Evolutionary conservation across 2,329 filamentous ascomycete species (phyloP).

Genomic region (Fusarium cyanostomum): DNA sequence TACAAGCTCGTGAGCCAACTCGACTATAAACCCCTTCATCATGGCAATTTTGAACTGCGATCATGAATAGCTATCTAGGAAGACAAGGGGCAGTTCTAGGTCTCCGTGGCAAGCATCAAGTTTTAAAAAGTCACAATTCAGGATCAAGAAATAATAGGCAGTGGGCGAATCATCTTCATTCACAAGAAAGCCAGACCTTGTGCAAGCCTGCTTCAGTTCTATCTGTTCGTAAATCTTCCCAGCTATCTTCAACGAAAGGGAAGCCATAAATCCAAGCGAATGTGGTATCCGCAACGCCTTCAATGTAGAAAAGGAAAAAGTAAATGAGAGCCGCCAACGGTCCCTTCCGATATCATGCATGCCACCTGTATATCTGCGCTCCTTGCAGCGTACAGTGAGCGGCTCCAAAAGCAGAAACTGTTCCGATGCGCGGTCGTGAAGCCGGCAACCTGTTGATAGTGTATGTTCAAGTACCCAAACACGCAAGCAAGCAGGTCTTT

Average conservation of each 20-base stretch:
- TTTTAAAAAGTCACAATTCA: background rate
- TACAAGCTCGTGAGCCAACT: too few species aligned
- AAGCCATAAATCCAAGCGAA: conserved; percentile 34
- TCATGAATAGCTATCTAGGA: background rate
- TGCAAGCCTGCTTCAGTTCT: conserved; percentile 29
- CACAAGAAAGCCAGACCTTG: conserved; percentile 31
- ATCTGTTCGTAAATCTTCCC: conserved; percentile 28
- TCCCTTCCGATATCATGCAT: conserved; percentile 36
- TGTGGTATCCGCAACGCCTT: conserved; percentile 43
- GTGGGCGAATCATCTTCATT: conserved; percentile 51
- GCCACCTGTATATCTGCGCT: conserved; percentile 35
- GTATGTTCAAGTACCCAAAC: conserved; percentile 15
- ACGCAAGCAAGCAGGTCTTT: conserved; percentile 36
- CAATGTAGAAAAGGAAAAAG: conserved; percentile 27
- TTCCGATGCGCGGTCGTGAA: conserved; percentile 20
- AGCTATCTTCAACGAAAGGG: conserved; percentile 8
- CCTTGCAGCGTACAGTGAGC: conserved; percentile 38
- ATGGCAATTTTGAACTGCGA: background rate
- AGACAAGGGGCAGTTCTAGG: background rate
- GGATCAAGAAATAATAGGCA: background rate
- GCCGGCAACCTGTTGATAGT: conserved; percentile 12
- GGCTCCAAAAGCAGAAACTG: conserved; percentile 17
- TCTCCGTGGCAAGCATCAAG: too few species aligned
- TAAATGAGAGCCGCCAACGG: conserved; percentile 28
- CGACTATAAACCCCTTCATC: background rate